A percentile compares a stretch with the other conserved stretches of the same genome.
Conservation (phyloP, 2,329 filamentous ascomycete genomes). For the Colletotrichum nymphaeae region DNA sequence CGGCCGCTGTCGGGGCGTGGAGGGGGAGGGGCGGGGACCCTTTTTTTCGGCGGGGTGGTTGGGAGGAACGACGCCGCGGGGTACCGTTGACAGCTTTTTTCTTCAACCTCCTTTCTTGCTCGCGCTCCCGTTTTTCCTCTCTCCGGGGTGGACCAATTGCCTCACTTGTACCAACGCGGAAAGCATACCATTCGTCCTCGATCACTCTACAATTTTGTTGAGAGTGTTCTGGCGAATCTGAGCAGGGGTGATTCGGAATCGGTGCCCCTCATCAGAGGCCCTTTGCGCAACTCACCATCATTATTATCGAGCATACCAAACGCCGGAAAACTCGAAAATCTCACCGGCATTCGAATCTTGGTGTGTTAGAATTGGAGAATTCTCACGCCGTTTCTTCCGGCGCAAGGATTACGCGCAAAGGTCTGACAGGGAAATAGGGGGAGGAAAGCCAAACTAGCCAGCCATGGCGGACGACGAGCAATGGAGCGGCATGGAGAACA, state of each 20-base stretch:
- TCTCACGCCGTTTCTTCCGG: not conserved
- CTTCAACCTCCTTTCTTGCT: not conserved
- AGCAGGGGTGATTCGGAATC: not conserved
- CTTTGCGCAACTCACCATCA: not conserved
- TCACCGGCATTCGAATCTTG: too few species aligned
- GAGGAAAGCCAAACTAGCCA: not conserved
- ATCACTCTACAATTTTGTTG: not conserved
- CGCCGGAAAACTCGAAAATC: not conserved
- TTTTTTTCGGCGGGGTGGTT: conserved; percentile 1
- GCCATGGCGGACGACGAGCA: conserved; percentile 50
- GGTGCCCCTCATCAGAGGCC: conserved; percentile 12
- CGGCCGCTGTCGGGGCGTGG: conserved; percentile 1
- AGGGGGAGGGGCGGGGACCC: not conserved
- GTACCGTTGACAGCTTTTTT: not conserved
- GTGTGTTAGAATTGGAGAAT: not conserved
- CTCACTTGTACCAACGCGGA: too few species aligned
- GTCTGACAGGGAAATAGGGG: not conserved
- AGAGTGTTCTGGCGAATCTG: too few species aligned
- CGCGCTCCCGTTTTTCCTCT: not conserved
- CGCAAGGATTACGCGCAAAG: not conserved
- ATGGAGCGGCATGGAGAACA: conserved; percentile 74
- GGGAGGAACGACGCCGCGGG: not conserved
- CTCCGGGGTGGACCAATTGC: too few species aligned
- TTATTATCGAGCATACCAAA: conserved; percentile 9
- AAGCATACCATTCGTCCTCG: too few species aligned